A percentile compares a stretch with the other conserved stretches of the same genome.
Conservation (phyloP, 1,284 basidiomycete genomes). For the Fomes fomentarius region DNA sequence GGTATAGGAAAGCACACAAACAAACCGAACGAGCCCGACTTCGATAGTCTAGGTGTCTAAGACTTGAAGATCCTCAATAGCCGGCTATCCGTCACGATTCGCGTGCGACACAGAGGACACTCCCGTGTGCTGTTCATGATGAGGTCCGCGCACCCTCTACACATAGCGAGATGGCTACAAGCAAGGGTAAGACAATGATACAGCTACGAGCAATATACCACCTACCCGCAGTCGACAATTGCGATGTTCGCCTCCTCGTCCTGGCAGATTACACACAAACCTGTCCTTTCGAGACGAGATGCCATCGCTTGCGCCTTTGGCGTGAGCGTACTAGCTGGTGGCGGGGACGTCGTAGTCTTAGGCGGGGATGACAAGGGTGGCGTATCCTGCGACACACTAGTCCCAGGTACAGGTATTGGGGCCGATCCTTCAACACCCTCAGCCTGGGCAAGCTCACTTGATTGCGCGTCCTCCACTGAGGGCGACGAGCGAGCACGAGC, state of each 20-base stretch:
- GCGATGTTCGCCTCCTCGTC: constrained; percentile 91
- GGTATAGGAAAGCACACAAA: neutral
- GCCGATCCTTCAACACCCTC: neutral
- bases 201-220: too few relatives aligned
- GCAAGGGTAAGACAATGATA: too few relatives aligned
- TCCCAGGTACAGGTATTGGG: neutral
- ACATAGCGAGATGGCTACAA: constrained; percentile 81
- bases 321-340: constrained; percentile 24
- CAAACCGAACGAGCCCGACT: neutral
- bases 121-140: constrained; percentile 81
- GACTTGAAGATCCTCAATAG: constrained; percentile 82
- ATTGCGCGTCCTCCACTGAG: constrained; percentile 14
- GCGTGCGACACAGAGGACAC: constrained; percentile 85
- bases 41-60: constrained; percentile 39
- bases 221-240: constrained; percentile 92
- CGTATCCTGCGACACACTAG: too few relatives aligned
- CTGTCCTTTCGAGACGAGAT: constrained; percentile 60
- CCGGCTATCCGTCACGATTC: constrained; percentile 81
- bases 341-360: constrained; percentile 28
- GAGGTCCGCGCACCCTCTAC: constrained; percentile 81
- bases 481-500: neutral
- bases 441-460: neutral
- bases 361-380: constrained; percentile 14
- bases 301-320: constrained; percentile 39
- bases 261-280: constrained; percentile 87